A percentile compares a stretch with the other conserved stretches of the same genome.
phyloP scores from a whole-genome alignment of 2,329 filamentous ascomycete genomes.

The Nemania diffusa region DNA sequence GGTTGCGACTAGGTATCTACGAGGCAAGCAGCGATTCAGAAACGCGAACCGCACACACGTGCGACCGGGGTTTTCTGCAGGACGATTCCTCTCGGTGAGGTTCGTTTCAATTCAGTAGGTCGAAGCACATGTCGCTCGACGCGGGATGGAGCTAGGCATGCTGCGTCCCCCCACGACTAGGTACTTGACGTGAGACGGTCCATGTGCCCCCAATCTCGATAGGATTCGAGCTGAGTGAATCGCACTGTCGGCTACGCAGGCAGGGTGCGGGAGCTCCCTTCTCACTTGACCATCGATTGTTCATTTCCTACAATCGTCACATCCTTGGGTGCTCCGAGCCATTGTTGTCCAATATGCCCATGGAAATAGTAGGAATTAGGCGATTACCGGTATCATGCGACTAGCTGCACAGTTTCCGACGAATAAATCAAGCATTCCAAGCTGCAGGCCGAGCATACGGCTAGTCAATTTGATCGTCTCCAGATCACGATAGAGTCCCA shows the following conservation, averaged over 20 bases:
- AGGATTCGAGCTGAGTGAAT: constrained; percentile 32
- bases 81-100: constrained; percentile 28
- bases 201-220: constrained; percentile 18
- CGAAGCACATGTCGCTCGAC: constrained; percentile 17
- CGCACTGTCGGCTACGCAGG: constrained; percentile 26
- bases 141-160: constrained; percentile 22
- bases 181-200: constrained; percentile 15
- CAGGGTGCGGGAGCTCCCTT: constrained; percentile 35
- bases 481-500: background rate
- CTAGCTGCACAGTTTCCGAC: background rate
- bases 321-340: background rate
- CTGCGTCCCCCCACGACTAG: constrained; percentile 17
- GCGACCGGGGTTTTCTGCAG: constrained; percentile 32
- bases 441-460: background rate
- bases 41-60: constrained; percentile 32
- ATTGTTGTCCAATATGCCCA: background rate
- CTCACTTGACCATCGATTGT: constrained; percentile 11
- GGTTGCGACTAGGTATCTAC: background rate
- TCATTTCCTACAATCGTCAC: background rate
- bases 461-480: background rate
- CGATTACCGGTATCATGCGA: background rate
- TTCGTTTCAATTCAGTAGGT: constrained; percentile 25
- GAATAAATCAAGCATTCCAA: background rate
- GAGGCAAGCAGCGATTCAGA: constrained; percentile 25
- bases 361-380: background rate